Conservation (phyloP, 495 filamentous ascomycete genomes). For the Talaromyces ruber region DNA sequence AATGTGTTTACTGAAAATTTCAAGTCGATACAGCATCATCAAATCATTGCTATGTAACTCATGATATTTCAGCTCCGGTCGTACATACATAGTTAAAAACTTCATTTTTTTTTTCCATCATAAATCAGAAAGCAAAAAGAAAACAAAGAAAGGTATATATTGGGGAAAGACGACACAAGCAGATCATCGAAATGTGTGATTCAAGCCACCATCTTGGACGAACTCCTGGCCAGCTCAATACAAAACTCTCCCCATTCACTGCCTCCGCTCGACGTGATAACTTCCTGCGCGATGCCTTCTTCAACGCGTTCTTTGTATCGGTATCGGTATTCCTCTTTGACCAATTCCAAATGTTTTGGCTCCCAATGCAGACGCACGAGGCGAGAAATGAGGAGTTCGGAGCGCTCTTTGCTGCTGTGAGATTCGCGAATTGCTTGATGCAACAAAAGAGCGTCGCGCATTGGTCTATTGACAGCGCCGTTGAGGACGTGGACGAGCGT, state of each 20-base stretch:
- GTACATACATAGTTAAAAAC: not conserved
- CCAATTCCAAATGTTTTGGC: constrained; percentile 57
- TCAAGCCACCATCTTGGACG: constrained; percentile 6
- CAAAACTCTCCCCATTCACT: constrained; percentile 51
- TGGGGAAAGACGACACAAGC: not conserved
- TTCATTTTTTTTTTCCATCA: not conserved
- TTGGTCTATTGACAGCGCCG: constrained; percentile 89
- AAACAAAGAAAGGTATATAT: not conserved
- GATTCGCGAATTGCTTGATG: constrained; percentile 75
- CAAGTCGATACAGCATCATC: too few species aligned
- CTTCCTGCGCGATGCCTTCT: constrained; percentile 46
- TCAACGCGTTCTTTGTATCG: constrained; percentile 65
- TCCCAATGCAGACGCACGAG: constrained; percentile 84
- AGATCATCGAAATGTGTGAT: not conserved
- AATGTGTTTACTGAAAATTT: not conserved
- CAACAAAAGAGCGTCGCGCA: constrained; percentile 89
- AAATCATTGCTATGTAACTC: not conserved
- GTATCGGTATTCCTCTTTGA: constrained; percentile 63
- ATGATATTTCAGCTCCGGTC: not conserved
- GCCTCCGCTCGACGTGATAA: constrained; percentile 26
- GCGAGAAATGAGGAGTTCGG: constrained; percentile 74
- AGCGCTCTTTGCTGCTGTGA: constrained; percentile 55
- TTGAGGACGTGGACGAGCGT: constrained; percentile 93
- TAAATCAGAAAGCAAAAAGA: not conserved
- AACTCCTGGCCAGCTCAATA: constrained; percentile 42